phyloP scores from a whole-genome alignment of 1,284 basidiomycete species.

The Trametes polyzona region DNA sequence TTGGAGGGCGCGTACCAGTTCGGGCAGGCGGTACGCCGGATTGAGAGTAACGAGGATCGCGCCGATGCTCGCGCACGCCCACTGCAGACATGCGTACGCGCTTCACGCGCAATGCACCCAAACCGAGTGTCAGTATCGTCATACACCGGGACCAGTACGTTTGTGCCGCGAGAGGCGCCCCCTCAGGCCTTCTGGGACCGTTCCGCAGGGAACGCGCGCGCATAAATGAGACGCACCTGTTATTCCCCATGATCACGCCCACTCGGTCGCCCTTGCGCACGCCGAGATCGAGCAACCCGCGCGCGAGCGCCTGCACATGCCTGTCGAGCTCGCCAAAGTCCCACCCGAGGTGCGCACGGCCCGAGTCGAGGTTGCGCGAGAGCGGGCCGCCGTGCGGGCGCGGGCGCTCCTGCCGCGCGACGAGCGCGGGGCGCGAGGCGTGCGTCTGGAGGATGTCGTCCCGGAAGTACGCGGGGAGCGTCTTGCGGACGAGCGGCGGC shows the following conservation, averaged over 20 bases:
- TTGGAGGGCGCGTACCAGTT: constrained; percentile 57
- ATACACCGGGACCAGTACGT: not conserved
- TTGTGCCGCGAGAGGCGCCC: too few species aligned
- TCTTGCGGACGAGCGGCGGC: constrained; percentile 62
- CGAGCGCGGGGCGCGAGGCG: constrained; percentile 61
- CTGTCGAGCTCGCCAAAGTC: constrained; percentile 71
- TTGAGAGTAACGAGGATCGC: constrained; percentile 84
- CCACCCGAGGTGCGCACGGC: constrained; percentile 67
- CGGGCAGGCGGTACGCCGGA: constrained; percentile 76
- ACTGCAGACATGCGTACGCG: constrained; percentile 80
- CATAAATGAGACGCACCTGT: constrained; percentile 56
- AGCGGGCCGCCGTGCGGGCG: constrained; percentile 62
- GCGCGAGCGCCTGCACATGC: constrained; percentile 69
- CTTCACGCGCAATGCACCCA: constrained; percentile 43
- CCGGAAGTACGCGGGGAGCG: constrained; percentile 68
- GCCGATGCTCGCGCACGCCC: constrained; percentile 82
- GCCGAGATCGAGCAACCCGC: constrained; percentile 72
- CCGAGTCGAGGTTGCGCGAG: constrained; percentile 48
- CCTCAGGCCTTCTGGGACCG: too few species aligned
- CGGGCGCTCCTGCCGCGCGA: constrained; percentile 64
- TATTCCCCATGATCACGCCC: constrained; percentile 84
- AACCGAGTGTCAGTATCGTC: not conserved
- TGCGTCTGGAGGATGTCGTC: constrained; percentile 57
- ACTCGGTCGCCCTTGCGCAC: constrained; percentile 80
- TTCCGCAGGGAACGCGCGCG: too few species aligned